Conservation (phyloP, 345 rosid species). For the Lepidium aucheri region DNA sequence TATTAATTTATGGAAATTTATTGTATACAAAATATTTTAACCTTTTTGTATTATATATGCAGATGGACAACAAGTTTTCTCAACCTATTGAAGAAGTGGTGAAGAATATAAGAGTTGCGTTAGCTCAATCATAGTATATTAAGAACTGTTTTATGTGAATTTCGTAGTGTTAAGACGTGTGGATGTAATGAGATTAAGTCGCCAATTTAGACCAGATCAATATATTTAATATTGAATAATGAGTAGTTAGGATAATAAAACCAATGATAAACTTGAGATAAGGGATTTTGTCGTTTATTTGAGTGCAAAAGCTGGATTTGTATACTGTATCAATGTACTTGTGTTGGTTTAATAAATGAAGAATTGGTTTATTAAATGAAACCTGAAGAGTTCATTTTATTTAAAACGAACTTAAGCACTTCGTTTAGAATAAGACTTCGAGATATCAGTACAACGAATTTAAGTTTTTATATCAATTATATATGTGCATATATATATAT, state of each 20-base stretch:
- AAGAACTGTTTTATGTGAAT: no score
- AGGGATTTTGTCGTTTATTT: constrained; percentile 5
- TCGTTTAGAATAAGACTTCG: no score
- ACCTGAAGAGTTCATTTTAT: background rate
- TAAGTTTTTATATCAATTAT: no score
- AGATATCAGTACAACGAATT: no score
- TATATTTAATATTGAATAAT: background rate
- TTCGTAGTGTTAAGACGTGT: no score
- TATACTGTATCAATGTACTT: background rate
- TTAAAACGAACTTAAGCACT: no score
- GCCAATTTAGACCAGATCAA: background rate
- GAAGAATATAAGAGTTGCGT: constrained; percentile 22
- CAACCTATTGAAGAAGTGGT: constrained; percentile 25
- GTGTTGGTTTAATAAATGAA: background rate
- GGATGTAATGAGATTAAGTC: background rate
- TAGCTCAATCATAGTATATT: constrained; percentile 6
- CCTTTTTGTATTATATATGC: background rate
- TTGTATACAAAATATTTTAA: background rate
- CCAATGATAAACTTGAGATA: background rate
- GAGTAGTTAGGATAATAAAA: constrained; percentile 7
- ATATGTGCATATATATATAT: no score
- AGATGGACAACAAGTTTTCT: constrained; percentile 22
- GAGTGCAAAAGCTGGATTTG: constrained; percentile 1
- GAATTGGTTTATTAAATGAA: background rate
- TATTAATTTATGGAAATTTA: background rate